phyloP scores from a whole-genome alignment of 1,284 basidiomycete species.

The Somion occarium region DNA sequence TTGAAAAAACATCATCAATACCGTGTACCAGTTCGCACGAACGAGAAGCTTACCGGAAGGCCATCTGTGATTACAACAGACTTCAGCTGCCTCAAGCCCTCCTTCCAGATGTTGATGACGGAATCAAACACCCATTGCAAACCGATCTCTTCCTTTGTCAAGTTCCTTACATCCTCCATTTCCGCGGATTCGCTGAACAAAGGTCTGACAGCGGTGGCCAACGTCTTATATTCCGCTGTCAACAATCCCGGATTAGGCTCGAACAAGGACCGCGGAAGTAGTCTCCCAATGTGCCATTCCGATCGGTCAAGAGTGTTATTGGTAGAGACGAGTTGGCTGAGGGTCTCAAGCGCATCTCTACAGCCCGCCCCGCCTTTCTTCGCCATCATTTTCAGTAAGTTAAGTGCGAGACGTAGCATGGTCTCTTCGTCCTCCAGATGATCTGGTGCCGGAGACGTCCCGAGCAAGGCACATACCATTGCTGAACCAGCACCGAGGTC shows the following conservation, averaged over 20 bases:
- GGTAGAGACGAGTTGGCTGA: slow-evolving; percentile 43
- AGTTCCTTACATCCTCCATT: slow-evolving; percentile 44
- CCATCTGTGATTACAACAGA: slow-evolving; percentile 29
- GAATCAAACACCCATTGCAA: slow-evolving; percentile 48
- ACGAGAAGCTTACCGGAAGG: background rate
- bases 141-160: slow-evolving; percentile 54
- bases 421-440: slow-evolving; percentile 32
- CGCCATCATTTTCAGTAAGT: slow-evolving; percentile 43
- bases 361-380: slow-evolving; percentile 32
- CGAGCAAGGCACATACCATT: slow-evolving; percentile 49
- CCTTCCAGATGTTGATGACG: slow-evolving; percentile 53
- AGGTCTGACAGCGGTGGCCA: slow-evolving; percentile 42
- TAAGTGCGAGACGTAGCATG: slow-evolving; percentile 36
- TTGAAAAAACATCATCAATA: background rate
- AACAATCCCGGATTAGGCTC: slow-evolving; percentile 56
- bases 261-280: slow-evolving; percentile 54
- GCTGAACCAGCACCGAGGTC: slow-evolving; percentile 60
- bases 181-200: slow-evolving; percentile 49
- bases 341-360: slow-evolving; percentile 47
- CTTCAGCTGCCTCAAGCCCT: slow-evolving; percentile 38
- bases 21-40: background rate
- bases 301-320: slow-evolving; percentile 18
- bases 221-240: slow-evolving; percentile 46
- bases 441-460: slow-evolving; percentile 21
- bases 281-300: slow-evolving; percentile 41